Base-by-base conservation (phyloP, 768 basidiomycete genomes). In the Auricularia cornea region DNA sequence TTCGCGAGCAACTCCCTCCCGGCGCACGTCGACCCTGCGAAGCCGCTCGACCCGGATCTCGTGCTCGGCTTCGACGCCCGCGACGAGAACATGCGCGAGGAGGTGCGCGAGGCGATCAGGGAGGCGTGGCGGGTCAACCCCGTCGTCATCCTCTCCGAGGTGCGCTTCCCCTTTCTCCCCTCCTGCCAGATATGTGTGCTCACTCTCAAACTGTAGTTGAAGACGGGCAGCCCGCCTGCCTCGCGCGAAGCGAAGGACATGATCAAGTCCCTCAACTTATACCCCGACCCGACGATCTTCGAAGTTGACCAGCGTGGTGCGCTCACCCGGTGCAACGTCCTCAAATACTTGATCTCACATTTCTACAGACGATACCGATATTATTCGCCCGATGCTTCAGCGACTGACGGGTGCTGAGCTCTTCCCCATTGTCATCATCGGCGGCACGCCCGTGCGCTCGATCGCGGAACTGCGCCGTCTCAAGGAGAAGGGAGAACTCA, bases 1-100 rank as follows among this genome's bases (percentile, higher is more conserved):
- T 79, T 90, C 26, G 83, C 88, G 0, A 84, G 88, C 72, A 92
- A 92, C 73, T 79, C 86, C 63, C 84, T 93, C 62, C 90, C 91
- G 1, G 71, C 76, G 0, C 76, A 77, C 10, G 81, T 91, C 56
- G 83, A 92, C 68, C 87, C 91, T 0, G 68, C 78, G 14, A 66
- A 68, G 12, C 83, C 90, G 4, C 83, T 92, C 63, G 90, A 93
- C 71, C 89, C 91, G 2, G 83, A 90, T 68, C 82, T 92, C 62
- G 81, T 93, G 3, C 80, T 93, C 48, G 91, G 89, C 68, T 93
- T 93, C 71, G 90, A 93, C 70, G 87, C 88, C 0, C 44, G 44
- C 44, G 23, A 20, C 1, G 12, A 18, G 20, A 79, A 81, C 12
- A 89, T 89, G 1, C 67, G 70, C n/a, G 81, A 84, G 32, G 89